phyloP scores from a whole-genome alignment of 768 basidiomycete species.

The Clavaria fumosa region DNA sequence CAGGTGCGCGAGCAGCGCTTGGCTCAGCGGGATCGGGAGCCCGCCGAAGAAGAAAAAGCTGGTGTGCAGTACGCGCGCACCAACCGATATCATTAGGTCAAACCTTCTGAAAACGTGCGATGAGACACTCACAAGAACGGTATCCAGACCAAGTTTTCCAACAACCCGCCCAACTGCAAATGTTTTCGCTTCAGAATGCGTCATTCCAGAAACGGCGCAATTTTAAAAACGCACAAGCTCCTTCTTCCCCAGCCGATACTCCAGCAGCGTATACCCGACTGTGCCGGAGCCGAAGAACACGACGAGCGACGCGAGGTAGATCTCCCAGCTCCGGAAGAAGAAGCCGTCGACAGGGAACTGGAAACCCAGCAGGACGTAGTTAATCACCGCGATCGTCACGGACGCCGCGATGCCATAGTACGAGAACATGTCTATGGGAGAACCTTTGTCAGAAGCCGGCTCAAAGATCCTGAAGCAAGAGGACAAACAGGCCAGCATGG shows the following conservation, averaged over 20 bases:
- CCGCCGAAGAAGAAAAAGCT: conserved; percentile 75
- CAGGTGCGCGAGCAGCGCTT: conserved; percentile 52
- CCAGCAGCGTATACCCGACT: conserved; percentile 52
- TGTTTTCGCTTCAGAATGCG: neutral
- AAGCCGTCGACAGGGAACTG: conserved; percentile 58
- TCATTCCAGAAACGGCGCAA: no score
- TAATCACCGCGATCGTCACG: conserved; percentile 50
- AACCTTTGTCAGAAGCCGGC: no score
- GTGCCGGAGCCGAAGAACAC: conserved; percentile 68
- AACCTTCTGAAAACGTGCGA: conserved; percentile 9
- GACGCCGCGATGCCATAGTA: conserved; percentile 55
- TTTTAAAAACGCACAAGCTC: conserved; percentile 27
- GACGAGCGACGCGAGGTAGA: conserved; percentile 63
- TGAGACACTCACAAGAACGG: conserved; percentile 53
- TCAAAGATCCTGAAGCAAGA: no score
- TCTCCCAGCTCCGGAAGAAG: conserved; percentile 69
- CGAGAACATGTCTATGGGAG: conserved; percentile 33
- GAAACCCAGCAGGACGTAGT: conserved; percentile 64
- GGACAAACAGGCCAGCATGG: conserved; percentile 49
- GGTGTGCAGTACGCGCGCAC: no score
- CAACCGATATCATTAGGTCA: neutral
- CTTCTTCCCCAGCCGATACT: conserved; percentile 54
- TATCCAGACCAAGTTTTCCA: conserved; percentile 50
- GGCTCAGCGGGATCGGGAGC: conserved; percentile 51
- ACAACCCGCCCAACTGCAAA: conserved; percentile 27